Base-by-base conservation (phyloP, 768 basidiomycete genomes). In the Auriscalpium vulgare region DNA sequence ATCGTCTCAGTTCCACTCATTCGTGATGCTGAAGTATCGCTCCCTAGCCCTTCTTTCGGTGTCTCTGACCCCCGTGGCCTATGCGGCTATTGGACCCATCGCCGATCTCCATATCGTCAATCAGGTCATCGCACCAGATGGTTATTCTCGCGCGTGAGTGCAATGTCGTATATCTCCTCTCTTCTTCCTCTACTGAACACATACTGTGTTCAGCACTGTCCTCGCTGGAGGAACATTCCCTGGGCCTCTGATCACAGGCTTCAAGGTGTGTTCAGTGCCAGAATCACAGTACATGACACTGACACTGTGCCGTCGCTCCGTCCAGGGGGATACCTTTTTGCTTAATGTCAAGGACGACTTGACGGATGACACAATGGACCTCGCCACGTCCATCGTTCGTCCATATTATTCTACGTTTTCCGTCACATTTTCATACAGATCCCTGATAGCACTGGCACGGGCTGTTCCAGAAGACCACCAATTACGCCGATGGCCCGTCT, bases 361-460 rank as follows among this genome's bases (percentile, higher is more conserved):
- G 9, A 17, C n/a, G 0, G 40, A 58, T 40, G 1, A 2, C 0
- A 40, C 50, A 16, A 17, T 61, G 45, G 51, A 55, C 37, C 16
- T 54, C n/a, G 52, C 34, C 8, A 61, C 60, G 14, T 59, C 57
- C 6, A 45, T 61, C 46, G 60, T 61, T 17, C 21, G 55, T 13
- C 14, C 14, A 43, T 7, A 3, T 44, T 14, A 3, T 8, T 29
- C 5, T 21, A 4, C 16, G 37, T 3, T 51, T 43, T 29, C 7
- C 7, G 29, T 29, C 29, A 29, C 29, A 29, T 29, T 29, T 4
- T 43, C 14, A 29, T 2, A 13, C 37, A 16, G 3, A 36, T 4
- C 37, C 19, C 29, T 48, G 17, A 3, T 21, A 63, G 62, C 64
- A 65, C 49, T 65, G 64, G 64, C 64, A 65, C 55, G 64, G 64